phyloP scores from a whole-genome alignment of 208 protist species.

The Trypanosoma mega region DNA sequence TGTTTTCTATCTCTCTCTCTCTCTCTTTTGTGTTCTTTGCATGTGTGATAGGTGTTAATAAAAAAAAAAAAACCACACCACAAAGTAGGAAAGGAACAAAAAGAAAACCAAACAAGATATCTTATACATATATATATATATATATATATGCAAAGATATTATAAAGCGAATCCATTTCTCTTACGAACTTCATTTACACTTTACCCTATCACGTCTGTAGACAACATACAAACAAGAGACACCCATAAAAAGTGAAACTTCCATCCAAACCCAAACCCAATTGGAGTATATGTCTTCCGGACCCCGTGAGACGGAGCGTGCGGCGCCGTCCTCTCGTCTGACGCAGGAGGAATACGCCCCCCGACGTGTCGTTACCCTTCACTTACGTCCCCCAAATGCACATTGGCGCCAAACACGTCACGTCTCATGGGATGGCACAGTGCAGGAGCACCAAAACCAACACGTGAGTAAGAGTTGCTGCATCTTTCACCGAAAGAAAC shows the following conservation, averaged over 20 bases:
- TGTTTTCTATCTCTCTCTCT: conserved; percentile 5
- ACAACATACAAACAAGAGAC: too few relatives aligned
- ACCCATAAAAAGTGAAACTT: too few relatives aligned
- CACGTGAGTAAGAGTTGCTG: conserved; percentile 87
- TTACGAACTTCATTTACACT: conserved; percentile 10
- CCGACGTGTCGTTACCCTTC: conserved; percentile 30
- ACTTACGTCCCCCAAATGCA: conserved; percentile 21
- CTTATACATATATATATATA: conserved; percentile 12
- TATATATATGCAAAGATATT: conserved; percentile 1
- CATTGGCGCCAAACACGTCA: conserved; percentile 3
- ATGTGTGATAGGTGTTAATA: neutral
- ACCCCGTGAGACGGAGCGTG: neutral
- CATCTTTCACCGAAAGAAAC: conserved; percentile 86
- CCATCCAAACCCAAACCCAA: too few relatives aligned
- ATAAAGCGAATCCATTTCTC: neutral
- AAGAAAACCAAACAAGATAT: neutral
- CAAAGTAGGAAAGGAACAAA: neutral
- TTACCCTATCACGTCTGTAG: neutral
- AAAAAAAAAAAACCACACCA: neutral
- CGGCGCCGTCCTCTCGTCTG: neutral
- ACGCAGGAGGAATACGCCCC: conserved; percentile 14
- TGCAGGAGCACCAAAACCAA: conserved; percentile 63
- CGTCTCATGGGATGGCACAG: conserved; percentile 58
- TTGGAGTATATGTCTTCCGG: too few relatives aligned
- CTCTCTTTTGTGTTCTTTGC: neutral